Evolutionary conservation across 192 early-diverging fungal genomes (phyloP), one percentile per base, ranked within the genome.

Genomic region (Entomortierella beljakovae): DNA sequence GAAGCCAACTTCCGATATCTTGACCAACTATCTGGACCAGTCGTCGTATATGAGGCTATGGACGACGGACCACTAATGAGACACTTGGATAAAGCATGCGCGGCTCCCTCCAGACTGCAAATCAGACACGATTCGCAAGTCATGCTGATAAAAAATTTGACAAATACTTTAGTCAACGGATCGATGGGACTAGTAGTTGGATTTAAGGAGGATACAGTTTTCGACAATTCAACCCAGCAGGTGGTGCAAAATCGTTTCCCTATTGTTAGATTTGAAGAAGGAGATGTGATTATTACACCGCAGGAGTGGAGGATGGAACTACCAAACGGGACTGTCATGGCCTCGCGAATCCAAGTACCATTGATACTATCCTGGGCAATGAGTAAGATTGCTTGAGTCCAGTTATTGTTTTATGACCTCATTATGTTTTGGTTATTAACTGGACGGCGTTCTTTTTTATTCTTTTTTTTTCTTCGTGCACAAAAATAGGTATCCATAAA

Each of bases 101-200:
- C 84, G 23, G 92, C 94, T 0, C 93, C 90, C 0, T 59, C 79
- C 3, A 50, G 63, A 22, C 82, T 98, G 8, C 84, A 88, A 52
- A 75, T 98, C 25, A 95, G 95, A 82, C 29, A 80, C 8, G 67
- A 86, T 53, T 92, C 95, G 3, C 96, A 97, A 69, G 96, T 98
- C 1, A 96, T 95, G 93, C 80, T 98, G 53, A 81, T 93, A 34
- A 95, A 93, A 67, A 94, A 94, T 63, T 74, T 90, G 28, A 86
- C 87, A 5, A 56, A 70, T 20, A 81, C 74, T 0, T 71, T 96
- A 9, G 94, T 96, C 26, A 96, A 96, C 69, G 94, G 94, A 58
- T 91, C 89, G n/a, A 84, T 90, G 40, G 94, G 94, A 20, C 83
- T 94, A 2, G 82, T 88, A 0, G 49, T 85, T 0, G 87, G 87